Base-by-base conservation (phyloP, 208 protist species). In the Wallacemonas rigidus region DNA sequence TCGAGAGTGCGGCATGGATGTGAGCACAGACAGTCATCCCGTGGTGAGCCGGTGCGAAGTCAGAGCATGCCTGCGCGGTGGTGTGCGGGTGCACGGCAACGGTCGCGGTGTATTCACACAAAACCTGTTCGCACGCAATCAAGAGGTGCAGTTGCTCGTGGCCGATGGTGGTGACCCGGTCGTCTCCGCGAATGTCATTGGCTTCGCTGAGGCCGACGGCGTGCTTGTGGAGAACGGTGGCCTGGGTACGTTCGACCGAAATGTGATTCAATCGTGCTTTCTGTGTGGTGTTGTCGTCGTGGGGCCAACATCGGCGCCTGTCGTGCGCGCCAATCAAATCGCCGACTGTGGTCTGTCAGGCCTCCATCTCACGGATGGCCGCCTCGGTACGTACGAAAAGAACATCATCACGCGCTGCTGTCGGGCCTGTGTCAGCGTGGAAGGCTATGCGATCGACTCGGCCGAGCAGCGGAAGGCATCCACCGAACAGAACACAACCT, bases 151-250 rank as follows among this genome's bases (percentile, higher is more conserved):
- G 65, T n/a, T 88, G 47, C 60, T 15, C 56, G 50, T 88, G n/a
- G 26, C 38, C 44, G 44, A 15, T 15, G 58, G 43, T n/a, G 78
- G 73, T 40, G 76, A 85, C 67, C 83, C 83, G 3, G 17, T 76
- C 2, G 38, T 88, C 39, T 74, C 72, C 45, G 43, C 71, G 8
- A 88, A 85, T 57, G 56, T 87, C 6, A 71, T 87, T 17, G 76
- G 71, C 55, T 65, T 69, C 73, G 72, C 79, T 1, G 41, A 69
- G 6, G 39, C 17, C 4, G 78, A 87, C 47, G 82, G 82, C 2
- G 71, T 87, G 14, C 64, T 71, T n/a, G 51, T 87, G 4, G 69
- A 71, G 39, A n/a, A 76, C 4, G 76, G 76, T 12, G 82, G 78
- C 61, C 57, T 67, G 64, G 82, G 82, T 57, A 71, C 70, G 1